phyloP scores from a whole-genome alignment of 2,329 filamentous ascomycete genomes.

The Helicocarpus griseus region DNA sequence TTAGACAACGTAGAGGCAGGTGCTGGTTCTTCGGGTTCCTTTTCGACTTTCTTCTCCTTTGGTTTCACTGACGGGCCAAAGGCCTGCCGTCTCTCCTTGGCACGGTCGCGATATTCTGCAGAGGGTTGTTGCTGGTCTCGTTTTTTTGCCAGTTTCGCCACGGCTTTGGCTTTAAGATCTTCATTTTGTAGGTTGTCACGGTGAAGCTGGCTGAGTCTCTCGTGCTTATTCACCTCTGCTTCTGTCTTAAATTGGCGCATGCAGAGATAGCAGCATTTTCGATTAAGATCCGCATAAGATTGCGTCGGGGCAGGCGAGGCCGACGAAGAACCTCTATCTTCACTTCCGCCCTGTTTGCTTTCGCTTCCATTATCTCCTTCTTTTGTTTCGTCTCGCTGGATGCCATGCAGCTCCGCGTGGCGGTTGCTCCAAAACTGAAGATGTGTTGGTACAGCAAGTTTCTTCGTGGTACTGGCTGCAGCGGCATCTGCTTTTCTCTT shows the following conservation, averaged over 20 bases:
- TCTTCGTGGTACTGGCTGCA: constrained; percentile 25
- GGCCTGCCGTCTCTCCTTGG: constrained; percentile 35
- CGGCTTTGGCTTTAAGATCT: constrained; percentile 32
- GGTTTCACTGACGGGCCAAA: constrained; percentile 28
- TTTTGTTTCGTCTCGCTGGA: constrained; percentile 22
- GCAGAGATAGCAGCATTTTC: constrained; percentile 54
- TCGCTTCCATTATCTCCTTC: constrained; percentile 17
- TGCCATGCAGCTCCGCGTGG: constrained; percentile 57
- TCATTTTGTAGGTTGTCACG: constrained; percentile 45
- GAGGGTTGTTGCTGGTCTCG: constrained; percentile 21
- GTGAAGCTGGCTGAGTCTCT: constrained; percentile 49
- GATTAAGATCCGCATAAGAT: constrained; percentile 52
- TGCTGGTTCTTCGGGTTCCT: constrained; percentile 19
- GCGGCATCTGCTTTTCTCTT: constrained; percentile 38
- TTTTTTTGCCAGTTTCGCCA: constrained; percentile 35
- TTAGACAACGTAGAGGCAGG: constrained; percentile 31
- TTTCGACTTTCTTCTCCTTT: constrained; percentile 26
- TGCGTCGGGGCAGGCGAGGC: constrained; percentile 34
- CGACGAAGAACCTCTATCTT: constrained; percentile 17
- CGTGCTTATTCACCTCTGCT: constrained; percentile 49
- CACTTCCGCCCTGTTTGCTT: constrained; percentile 14
- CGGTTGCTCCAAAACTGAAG: constrained; percentile 64
- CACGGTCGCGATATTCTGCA: constrained; percentile 38
- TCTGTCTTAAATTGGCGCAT: constrained; percentile 47
- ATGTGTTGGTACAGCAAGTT: constrained; percentile 51